Evolutionary conservation across 1,284 basidiomycete genomes (phyloP).

Genomic region (Naganishia liquefaciens): DNA sequence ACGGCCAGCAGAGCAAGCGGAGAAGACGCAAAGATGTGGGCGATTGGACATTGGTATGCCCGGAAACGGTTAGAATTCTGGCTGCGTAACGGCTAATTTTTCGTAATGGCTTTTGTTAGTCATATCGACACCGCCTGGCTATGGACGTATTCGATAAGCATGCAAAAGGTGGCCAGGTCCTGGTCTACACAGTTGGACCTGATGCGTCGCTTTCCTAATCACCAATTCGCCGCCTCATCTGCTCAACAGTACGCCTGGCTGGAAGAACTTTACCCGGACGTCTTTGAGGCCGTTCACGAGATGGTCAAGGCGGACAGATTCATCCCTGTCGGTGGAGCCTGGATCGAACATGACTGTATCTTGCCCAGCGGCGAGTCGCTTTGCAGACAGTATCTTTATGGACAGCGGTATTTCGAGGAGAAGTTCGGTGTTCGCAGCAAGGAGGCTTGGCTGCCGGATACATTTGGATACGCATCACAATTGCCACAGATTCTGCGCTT

Average conservation of each 20-base stretch:
- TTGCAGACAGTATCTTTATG: slow-evolving; percentile 84
- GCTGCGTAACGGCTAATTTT: no score
- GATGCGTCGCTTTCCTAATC: slow-evolving; percentile 94
- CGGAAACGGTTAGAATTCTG: no score
- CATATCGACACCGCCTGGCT: slow-evolving; percentile 42
- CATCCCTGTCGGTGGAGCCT: slow-evolving; percentile 55
- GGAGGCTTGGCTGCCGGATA: slow-evolving; percentile 69
- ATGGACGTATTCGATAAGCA: slow-evolving; percentile 51
- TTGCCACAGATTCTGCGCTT: slow-evolving; percentile 84
- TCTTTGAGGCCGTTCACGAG: slow-evolving; percentile 77
- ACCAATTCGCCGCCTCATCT: slow-evolving; percentile 86
- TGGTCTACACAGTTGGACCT: slow-evolving; percentile 94
- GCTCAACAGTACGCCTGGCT: slow-evolving; percentile 98
- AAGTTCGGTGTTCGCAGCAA: slow-evolving; percentile 77
- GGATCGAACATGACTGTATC: slow-evolving; percentile 84
- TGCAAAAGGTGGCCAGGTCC: slow-evolving; percentile 89
- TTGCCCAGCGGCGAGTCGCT: slow-evolving; percentile 91
- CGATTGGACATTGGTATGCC: slow-evolving; percentile 53
- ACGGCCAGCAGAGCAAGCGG: slow-evolving; percentile 22
- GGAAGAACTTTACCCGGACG: slow-evolving; percentile 81
- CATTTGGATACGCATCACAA: slow-evolving; percentile 80
- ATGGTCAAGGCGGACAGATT: slow-evolving; percentile 78
- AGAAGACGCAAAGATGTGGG: slow-evolving; percentile 48
- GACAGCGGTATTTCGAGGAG: slow-evolving; percentile 83
- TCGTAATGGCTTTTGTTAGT: no score